phyloP scores from a whole-genome alignment of 2,329 filamentous ascomycete species.

The Colletotrichum melonis region DNA sequence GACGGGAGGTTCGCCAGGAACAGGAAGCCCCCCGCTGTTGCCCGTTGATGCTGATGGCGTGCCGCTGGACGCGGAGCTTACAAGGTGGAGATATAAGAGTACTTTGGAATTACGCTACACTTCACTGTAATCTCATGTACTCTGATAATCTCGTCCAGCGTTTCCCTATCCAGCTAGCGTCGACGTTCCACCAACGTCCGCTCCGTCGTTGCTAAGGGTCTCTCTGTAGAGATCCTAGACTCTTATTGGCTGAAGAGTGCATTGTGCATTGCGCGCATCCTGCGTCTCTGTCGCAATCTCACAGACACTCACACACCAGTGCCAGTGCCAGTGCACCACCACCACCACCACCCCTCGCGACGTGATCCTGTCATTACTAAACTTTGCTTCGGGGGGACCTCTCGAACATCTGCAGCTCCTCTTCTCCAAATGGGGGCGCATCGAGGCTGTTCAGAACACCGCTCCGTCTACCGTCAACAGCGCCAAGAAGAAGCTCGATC shows the following conservation, averaged over 20 bases:
- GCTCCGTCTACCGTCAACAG: constrained; percentile 6
- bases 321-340: too few species aligned
- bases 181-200: constrained; percentile 12
- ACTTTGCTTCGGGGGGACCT: constrained; percentile 6
- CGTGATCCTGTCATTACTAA: constrained; percentile 21
- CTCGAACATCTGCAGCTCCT: not conserved
- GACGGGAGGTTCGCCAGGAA: not conserved
- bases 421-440: constrained; percentile 17
- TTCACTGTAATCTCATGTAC: not conserved
- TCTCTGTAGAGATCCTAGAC: too few species aligned
- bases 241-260: not conserved
- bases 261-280: not conserved
- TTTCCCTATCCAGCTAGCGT: constrained; percentile 18
- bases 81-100: not conserved
- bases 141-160: not conserved
- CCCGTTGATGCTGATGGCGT: not conserved
- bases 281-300: constrained; percentile 32
- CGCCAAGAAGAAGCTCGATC: not conserved
- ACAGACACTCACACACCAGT: not conserved
- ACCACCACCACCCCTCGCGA: constrained; percentile 13
- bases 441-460: constrained; percentile 15
- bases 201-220: not conserved
- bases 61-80: not conserved
- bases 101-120: accelerated
- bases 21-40: constrained; percentile 11